Evolutionary conservation across 2,329 filamentous ascomycete genomes (phyloP).

Genomic region (Stachybotrys chlorohalonatus): DNA sequence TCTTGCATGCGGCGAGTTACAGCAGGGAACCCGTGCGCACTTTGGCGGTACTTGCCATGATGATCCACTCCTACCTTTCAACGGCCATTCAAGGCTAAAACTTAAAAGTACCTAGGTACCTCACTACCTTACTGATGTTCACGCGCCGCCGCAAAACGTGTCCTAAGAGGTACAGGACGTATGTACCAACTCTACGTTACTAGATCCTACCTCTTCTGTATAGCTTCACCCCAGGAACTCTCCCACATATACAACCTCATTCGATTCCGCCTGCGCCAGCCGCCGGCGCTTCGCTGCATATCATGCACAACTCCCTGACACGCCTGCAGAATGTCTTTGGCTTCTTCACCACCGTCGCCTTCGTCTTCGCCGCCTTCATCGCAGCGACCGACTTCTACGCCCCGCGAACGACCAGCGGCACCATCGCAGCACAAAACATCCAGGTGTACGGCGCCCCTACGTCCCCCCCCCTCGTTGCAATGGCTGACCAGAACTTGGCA

Average conservation of each 20-base stretch:
- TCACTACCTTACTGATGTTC: no score
- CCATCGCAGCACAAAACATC: conserved; percentile 61
- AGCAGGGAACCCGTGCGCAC: no score
- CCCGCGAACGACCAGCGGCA: conserved; percentile 55
- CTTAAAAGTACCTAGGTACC: no score
- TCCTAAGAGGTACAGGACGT: no score
- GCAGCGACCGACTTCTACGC: conserved; percentile 68
- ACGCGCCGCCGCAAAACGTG: no score
- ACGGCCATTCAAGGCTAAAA: no score
- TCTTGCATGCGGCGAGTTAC: no score
- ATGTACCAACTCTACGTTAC: no score
- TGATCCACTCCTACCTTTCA: no score
- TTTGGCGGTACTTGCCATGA: no score
- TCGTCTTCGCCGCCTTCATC: conserved; percentile 69
- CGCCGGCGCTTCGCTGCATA: conserved; percentile 17
- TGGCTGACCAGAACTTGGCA: conserved; percentile 21
- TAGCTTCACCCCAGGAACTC: neutral
- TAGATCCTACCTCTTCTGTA: neutral
- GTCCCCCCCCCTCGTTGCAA: no score
- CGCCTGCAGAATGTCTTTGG: conserved; percentile 90
- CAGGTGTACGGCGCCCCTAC: conserved; percentile 57
- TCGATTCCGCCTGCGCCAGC: neutral
- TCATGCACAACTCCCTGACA: conserved; percentile 81
- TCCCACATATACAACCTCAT: neutral
- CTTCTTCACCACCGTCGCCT: conserved; percentile 93